Percentiles rank a stretch among this genome's conserved stretches.
Evolutionary conservation across 371 early-diverging fungal species (phyloP).

Genomic region (Rhizopus microsporus): DNA sequence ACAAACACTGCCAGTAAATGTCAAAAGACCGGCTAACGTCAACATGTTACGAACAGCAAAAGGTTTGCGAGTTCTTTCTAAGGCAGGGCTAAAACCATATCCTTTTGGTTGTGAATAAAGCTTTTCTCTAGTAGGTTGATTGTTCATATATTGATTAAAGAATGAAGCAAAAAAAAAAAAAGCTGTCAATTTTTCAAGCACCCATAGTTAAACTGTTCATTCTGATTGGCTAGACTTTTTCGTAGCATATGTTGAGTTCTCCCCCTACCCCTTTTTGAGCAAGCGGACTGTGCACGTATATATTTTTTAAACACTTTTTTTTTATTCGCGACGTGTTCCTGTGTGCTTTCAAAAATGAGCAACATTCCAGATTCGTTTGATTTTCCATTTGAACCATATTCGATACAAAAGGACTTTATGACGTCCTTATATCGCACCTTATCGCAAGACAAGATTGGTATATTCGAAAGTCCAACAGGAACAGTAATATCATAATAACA

Average conservation of each 20-base stretch:
- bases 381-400: conserved; percentile 77
- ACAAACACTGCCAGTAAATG: conserved; percentile 60
- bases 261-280: too few relatives aligned
- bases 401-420: conserved; percentile 85
- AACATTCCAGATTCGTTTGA: conserved; percentile 32
- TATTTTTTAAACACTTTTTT: neutral
- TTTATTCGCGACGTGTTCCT: neutral
- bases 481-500: conserved; percentile 53
- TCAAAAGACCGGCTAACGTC: conserved; percentile 47
- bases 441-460: conserved; percentile 70
- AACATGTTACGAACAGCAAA: conserved; percentile 47
- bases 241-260: too few relatives aligned
- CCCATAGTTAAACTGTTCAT: neutral
- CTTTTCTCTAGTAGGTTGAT: conserved; percentile 41
- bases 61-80: conserved; percentile 58
- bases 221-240: neutral
- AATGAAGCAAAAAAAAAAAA: neutral
- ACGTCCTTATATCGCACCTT: conserved; percentile 65
- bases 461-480: conserved; percentile 92
- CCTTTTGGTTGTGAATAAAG: conserved; percentile 50
- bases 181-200: neutral
- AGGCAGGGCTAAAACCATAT: conserved; percentile 54
- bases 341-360: neutral
- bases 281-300: too few relatives aligned
- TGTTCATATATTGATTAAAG: conserved; percentile 11